Evolutionary conservation across 768 basidiomycete genomes (phyloP), one percentile per base, ranked within the genome.

Genomic region (Suillus plorans): DNA sequence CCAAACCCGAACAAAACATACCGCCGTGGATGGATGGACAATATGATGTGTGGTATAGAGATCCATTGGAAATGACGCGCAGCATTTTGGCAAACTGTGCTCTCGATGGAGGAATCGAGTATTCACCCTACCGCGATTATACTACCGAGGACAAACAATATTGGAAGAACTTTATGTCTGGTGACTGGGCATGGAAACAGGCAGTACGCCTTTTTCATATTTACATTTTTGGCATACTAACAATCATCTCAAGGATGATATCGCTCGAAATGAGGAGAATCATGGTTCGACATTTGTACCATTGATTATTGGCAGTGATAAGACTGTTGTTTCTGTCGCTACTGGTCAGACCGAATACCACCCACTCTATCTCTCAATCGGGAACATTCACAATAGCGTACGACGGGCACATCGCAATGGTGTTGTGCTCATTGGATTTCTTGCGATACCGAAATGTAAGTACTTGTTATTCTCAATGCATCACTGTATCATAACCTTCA

Each of bases 41-140:
- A 12, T 76, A 69, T 53, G 67, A 73, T 37, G 69, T 77, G 13
- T 75, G 72, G 71, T 76, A 66, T 61, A 64, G 72, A 10, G 64
- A 69, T 56, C 70, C 72, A 0, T 63, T 63, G n/a, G 41, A 62
- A 10, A 65, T 72, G 28, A 58, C 65, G 20, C 47, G 64, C 6
- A 69, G 70, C 44, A 66, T 69, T 61, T 64, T 75, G 5, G 55
- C 47, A 18, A 74, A 71, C 62, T 67, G 68, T 5, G 71, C 69
- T 42, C 72, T 71, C 57, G 61, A 61, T 9, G 63, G 64, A 14
- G 67, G 68, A 31, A 66, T 74, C 41, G 67, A 77, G 56, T 67
- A 50, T n/a, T 22, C 53, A n/a, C 71, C 71, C 6, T 68, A 53
- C 28, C 55, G 22, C 3, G 61, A 72, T 36, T 69, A 37, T 44